A percentile compares a stretch with the other conserved stretches of the same genome.
Conservation (phyloP, 768 basidiomycete species). For the Trametes sanguinea region DNA sequence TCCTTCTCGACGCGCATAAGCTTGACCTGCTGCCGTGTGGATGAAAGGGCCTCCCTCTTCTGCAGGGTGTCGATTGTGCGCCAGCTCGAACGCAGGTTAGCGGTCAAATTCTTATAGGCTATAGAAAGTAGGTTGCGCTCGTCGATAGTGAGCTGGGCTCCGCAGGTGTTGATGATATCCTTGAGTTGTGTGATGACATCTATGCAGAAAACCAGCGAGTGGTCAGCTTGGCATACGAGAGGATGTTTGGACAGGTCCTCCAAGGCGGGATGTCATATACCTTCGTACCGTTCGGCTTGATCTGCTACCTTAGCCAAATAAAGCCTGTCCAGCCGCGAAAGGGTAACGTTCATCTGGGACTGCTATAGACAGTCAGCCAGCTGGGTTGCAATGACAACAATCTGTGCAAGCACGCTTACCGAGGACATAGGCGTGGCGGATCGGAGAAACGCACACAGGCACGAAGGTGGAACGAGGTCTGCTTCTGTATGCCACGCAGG, state of each 20-base stretch:
- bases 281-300: constrained; percentile 88
- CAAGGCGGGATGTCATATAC: constrained; percentile 41
- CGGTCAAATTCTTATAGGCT: constrained; percentile 90
- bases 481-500: not conserved
- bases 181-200: constrained; percentile 83
- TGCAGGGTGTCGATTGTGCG: constrained; percentile 76
- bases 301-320: constrained; percentile 81
- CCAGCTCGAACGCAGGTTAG: constrained; percentile 83
- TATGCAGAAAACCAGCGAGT: constrained; percentile 29
- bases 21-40: constrained; percentile 55
- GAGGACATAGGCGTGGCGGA: not conserved
- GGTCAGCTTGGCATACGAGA: not conserved
- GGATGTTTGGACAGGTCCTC: not conserved
- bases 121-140: constrained; percentile 88
- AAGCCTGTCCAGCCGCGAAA: constrained; percentile 41
- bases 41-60: constrained; percentile 58
- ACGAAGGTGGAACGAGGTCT: not conserved
- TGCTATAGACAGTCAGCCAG: not conserved
- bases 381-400: not conserved
- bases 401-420: not conserved
- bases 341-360: constrained; percentile 20
- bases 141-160: constrained; percentile 73
- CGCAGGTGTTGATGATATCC: constrained; percentile 64
- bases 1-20: constrained; percentile 74
- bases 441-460: not conserved